A percentile compares a stretch with the other conserved stretches of the same genome.
Evolutionary conservation across 129 eudicot genomes (phyloP).

Genomic region (Glebionis coronaria): DNA sequence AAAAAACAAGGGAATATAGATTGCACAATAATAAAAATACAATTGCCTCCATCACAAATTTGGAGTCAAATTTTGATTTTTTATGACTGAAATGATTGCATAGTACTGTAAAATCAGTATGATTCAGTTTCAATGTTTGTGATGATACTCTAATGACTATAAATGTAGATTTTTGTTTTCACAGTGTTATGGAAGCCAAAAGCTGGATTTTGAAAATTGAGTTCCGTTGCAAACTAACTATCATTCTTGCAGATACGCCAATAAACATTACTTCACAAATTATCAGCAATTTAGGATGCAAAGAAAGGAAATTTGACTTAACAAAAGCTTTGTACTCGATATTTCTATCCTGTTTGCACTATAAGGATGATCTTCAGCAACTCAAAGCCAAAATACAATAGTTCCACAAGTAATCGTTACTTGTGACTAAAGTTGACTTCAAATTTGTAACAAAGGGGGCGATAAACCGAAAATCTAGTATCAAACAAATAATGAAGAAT

Average conservation of each 20-base stretch:
- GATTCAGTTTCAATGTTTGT: background rate
- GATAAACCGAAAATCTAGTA: background rate
- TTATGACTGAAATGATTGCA: background rate
- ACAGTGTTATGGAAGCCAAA: background rate
- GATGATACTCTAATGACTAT: conserved; percentile 4
- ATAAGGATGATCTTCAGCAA: no score
- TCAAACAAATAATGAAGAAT: background rate
- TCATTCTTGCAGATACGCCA: conserved; percentile 10
- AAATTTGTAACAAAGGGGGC: conserved; percentile 2
- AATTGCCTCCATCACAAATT: conserved; percentile 14
- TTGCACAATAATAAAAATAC: conserved; percentile 6
- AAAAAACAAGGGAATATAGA: conserved; percentile 12
- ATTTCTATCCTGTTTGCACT: no score
- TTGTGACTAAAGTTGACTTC: background rate
- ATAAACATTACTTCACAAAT: background rate
- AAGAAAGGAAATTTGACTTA: no score
- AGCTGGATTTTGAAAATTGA: background rate
- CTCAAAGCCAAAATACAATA: no score
- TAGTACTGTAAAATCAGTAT: conserved; percentile 2
- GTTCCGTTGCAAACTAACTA: background rate
- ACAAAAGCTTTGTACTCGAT: no score
- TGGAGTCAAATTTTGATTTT: conserved; percentile 18
- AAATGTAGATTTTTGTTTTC: background rate
- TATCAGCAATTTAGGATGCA: background rate
- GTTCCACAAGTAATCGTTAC: background rate